Evolutionary conservation across 768 basidiomycete genomes (phyloP).

Genomic region (Psilocybe cyanescens): DNA sequence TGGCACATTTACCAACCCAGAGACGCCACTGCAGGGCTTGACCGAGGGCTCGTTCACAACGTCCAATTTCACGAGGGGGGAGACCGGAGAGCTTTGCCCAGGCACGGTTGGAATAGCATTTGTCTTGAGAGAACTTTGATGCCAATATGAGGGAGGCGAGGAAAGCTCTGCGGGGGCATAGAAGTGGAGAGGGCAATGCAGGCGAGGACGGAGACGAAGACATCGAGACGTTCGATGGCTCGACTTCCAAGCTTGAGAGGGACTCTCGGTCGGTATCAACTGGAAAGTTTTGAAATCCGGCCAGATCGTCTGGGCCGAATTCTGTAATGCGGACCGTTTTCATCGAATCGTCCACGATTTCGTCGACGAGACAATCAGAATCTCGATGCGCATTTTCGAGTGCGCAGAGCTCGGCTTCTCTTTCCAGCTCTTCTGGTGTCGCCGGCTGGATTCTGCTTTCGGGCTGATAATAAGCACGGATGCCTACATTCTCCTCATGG

Average conservation of each 20-base stretch:
- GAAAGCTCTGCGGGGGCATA: slow-evolving; percentile 89
- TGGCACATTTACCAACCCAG: slow-evolving; percentile 80
- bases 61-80: slow-evolving; percentile 81
- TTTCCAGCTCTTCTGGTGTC: slow-evolving; percentile 45
- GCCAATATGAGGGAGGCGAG: slow-evolving; percentile 88
- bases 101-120: slow-evolving; percentile 90
- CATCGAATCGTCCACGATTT: slow-evolving; percentile 30
- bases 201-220: slow-evolving; percentile 26
- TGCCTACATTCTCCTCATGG: slow-evolving; percentile 48
- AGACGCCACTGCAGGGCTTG: slow-evolving; percentile 89
- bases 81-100: slow-evolving; percentile 96
- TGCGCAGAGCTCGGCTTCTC: slow-evolving; percentile 38
- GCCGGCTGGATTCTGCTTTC: slow-evolving; percentile 46
- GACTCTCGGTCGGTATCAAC: slow-evolving; percentile 3
- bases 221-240: slow-evolving; percentile 15
- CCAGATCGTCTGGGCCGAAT: slow-evolving; percentile 24
- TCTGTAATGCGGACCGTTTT: slow-evolving; percentile 50
- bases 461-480: slow-evolving; percentile 43
- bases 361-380: background rate
- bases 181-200: slow-evolving; percentile 74
- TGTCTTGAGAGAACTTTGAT: slow-evolving; percentile 92
- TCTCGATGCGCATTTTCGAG: slow-evolving; percentile 13
- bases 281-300: slow-evolving; percentile 6
- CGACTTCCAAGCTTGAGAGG: slow-evolving; percentile 11
- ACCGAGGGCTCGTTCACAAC: slow-evolving; percentile 87